Evolutionary conservation across 306 rosid genomes (phyloP).

Genomic region (Dryas drummondii): DNA sequence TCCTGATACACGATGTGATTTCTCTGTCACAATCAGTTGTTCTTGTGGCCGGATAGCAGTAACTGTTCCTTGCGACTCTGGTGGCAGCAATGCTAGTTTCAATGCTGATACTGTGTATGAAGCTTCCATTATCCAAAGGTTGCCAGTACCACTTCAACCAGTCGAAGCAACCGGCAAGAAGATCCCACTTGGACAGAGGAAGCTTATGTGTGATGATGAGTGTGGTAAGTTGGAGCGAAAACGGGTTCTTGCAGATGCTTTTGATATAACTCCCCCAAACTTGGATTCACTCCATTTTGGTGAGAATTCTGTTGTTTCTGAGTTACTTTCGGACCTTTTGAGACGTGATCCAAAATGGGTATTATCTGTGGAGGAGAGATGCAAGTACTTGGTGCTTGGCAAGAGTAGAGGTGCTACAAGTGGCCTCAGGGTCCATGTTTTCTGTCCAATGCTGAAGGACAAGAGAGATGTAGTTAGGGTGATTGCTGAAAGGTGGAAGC

Average conservation of each 20-base stretch:
- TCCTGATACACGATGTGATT: conserved; percentile 72
- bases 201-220: conserved; percentile 81
- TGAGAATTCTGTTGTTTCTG: conserved; percentile 56
- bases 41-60: conserved; percentile 76
- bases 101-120: conserved; percentile 61
- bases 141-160: conserved; percentile 70
- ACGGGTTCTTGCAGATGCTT: conserved; percentile 91
- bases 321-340: conserved; percentile 58
- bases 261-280: conserved; percentile 65
- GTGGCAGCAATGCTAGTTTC: conserved; percentile 53
- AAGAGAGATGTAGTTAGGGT: conserved; percentile 79
- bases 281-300: conserved; percentile 84
- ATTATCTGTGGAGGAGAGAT: conserved; percentile 87
- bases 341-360: conserved; percentile 93
- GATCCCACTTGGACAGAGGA: conserved; percentile 85
- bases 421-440: conserved; percentile 76
- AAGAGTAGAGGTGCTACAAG: conserved; percentile 59
- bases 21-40: conserved; percentile 66
- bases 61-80: conserved; percentile 82
- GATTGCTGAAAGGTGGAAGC: conserved; percentile 93
- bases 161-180: conserved; percentile 57
- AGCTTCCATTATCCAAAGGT: conserved; percentile 68
- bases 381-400: conserved; percentile 81
- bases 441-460: conserved; percentile 83
- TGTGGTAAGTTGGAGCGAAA: conserved; percentile 89